Evolutionary conservation across 2,329 filamentous ascomycete species (phyloP).

Genomic region (Penicillium sp.): DNA sequence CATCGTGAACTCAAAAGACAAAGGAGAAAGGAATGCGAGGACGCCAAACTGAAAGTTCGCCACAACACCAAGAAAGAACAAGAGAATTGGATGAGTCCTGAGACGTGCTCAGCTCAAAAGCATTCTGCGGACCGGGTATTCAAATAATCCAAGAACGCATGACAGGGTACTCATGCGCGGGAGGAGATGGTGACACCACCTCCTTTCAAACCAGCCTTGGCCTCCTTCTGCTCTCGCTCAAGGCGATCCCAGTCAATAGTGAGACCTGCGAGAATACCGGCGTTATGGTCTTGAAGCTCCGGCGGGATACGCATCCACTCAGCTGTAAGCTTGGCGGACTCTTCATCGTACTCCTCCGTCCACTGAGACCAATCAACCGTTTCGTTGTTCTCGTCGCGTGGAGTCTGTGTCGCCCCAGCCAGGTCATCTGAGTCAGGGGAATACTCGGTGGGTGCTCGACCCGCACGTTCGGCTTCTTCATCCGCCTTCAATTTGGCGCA

Average conservation of each 20-base stretch:
- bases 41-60: slow-evolving; percentile 12
- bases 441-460: slow-evolving; percentile 26
- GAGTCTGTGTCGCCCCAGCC: slow-evolving; percentile 32
- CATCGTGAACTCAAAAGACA: slow-evolving; percentile 1
- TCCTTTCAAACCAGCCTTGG: slow-evolving; percentile 17
- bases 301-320: slow-evolving; percentile 13
- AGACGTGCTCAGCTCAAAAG: slow-evolving; percentile 2
- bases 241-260: slow-evolving; percentile 38
- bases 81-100: slow-evolving; percentile 8
- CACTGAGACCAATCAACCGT: slow-evolving; percentile 8
- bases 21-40: not conserved
- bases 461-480: slow-evolving; percentile 1
- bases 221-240: slow-evolving; percentile 26
- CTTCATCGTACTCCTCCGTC: slow-evolving; percentile 13
- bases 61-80: slow-evolving; percentile 6
- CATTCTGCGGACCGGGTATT: not conserved
- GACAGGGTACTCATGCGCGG: slow-evolving; percentile 15
- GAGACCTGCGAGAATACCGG: slow-evolving; percentile 10
- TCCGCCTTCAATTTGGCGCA: slow-evolving; percentile 32
- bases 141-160: too few relatives aligned
- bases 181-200: slow-evolving; percentile 24
- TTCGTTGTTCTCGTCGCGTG: slow-evolving; percentile 23
- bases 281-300: slow-evolving; percentile 13
- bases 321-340: slow-evolving; percentile 6
- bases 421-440: slow-evolving; percentile 36